These are phyloP conservation scores for Podospora tetraspora DNA, from an alignment of 495 filamentous ascomycete species.

Conservation along the genomic window DNA sequence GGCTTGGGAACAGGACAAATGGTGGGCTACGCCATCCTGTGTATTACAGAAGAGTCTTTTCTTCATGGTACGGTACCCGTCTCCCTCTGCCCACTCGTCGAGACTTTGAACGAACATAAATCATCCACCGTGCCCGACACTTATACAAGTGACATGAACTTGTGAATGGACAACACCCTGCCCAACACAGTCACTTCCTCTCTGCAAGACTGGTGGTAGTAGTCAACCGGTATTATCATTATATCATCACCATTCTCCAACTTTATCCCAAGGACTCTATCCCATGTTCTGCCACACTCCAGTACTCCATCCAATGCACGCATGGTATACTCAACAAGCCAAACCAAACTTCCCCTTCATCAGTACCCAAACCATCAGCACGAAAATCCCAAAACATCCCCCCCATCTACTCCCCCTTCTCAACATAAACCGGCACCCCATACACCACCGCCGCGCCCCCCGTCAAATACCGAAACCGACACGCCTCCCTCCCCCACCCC, in stretches of 20 bases:
- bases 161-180: no score
- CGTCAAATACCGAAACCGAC: slow-evolving; percentile 83
- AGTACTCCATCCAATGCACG: not conserved
- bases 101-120: no score
- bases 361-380: not conserved
- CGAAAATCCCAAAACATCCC: not conserved
- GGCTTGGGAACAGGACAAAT: no score
- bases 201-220: not conserved
- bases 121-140: no score
- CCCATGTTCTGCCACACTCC: not conserved
- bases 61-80: not conserved
- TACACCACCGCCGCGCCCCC: slow-evolving; percentile 91
- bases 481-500: slow-evolving; percentile 61
- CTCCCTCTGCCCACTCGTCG: no score
- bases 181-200: not conserved
- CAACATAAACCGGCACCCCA: slow-evolving; percentile 84
- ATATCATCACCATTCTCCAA: not conserved
- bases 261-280: not conserved
- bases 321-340: not conserved
- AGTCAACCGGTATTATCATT: not conserved
- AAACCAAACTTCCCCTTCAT: not conserved
- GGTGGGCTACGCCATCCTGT: no score
- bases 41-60: no score
- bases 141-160: no score
- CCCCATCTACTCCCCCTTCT: not conserved